Conservation (phyloP, 2,329 filamentous ascomycete genomes). For the Penicillium sp. region DNA sequence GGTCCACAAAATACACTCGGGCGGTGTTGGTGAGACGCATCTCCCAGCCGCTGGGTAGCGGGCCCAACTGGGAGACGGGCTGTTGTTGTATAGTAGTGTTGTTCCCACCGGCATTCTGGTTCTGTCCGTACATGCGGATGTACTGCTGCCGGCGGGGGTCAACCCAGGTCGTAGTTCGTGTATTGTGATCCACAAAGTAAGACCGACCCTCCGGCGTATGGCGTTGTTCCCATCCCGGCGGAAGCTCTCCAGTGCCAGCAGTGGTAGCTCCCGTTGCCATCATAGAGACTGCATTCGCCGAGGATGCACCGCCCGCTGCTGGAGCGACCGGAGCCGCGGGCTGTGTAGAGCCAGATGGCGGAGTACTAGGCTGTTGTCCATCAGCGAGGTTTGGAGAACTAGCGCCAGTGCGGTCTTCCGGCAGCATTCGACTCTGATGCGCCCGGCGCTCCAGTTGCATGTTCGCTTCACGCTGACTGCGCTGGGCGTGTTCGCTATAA, state of each 20-base stretch:
- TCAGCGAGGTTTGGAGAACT: conserved; percentile 74
- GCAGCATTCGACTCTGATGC: conserved; percentile 91
- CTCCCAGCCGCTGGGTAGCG: conserved; percentile 95
- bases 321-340: conserved; percentile 30
- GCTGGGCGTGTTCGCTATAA: conserved; percentile 68
- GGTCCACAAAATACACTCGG: conserved; percentile 96
- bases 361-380: conserved; percentile 40
- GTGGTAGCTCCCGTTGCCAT: conserved; percentile 94
- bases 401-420: conserved; percentile 88
- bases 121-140: conserved; percentile 91
- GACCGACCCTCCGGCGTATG: conserved; percentile 90
- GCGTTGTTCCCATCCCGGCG: conserved; percentile 91
- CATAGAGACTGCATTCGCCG: conserved; percentile 64
- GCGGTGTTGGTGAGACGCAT: conserved; percentile 99
- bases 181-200: conserved; percentile 99
- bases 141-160: conserved; percentile 96
- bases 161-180: conserved; percentile 95
- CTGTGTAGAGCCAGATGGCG: conserved; percentile 38
- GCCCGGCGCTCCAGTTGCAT: conserved; percentile 88
- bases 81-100: conserved; percentile 92
- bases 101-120: conserved; percentile 54
- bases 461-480: conserved; percentile 77
- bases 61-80: conserved; percentile 91
- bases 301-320: conserved; percentile 36
- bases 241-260: conserved; percentile 88